A percentile compares a stretch with the other conserved stretches of the same genome.
phyloP scores from a whole-genome alignment of 768 basidiomycete genomes.

The Tulasnella sp. region DNA sequence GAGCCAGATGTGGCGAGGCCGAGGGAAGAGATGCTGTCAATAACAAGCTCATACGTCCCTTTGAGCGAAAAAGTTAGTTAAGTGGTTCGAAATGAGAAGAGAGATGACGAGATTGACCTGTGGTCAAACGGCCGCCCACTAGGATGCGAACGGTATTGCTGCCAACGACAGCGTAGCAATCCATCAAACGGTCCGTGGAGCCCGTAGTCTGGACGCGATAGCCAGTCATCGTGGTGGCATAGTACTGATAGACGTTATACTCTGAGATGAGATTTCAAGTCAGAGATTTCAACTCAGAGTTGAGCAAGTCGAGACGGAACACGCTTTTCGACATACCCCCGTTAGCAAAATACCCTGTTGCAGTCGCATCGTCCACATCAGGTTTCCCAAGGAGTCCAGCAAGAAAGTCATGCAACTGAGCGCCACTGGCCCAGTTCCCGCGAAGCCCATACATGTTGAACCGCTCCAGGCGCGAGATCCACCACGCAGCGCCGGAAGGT shows the following conservation, averaged over 20 bases:
- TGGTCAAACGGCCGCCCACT: slow-evolving; percentile 7
- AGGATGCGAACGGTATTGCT: slow-evolving; percentile 5
- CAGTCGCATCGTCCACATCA: slow-evolving; percentile 10
- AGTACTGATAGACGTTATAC: slow-evolving; percentile 16
- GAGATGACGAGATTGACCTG: background rate
- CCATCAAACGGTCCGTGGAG: background rate
- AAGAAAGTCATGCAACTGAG: slow-evolving; percentile 16
- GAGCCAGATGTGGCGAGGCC: slow-evolving; percentile 14
- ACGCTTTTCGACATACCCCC: background rate
- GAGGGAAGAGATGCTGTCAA: slow-evolving; percentile 10
- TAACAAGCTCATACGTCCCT: slow-evolving; percentile 9
- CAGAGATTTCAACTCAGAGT: background rate
- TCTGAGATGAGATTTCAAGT: background rate
- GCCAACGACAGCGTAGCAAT: background rate
- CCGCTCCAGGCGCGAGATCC: slow-evolving; percentile 15
- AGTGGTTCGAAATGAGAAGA: background rate
- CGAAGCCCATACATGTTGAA: slow-evolving; percentile 9
- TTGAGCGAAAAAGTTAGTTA: background rate
- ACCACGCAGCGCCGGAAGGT: slow-evolving; percentile 14
- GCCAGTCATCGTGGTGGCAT: background rate
- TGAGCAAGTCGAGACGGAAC: background rate
- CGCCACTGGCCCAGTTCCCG: slow-evolving; percentile 11
- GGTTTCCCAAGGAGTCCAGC: slow-evolving; percentile 12
- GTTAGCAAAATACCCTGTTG: slow-evolving; percentile 16
- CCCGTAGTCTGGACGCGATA: too few species aligned